phyloP scores from a whole-genome alignment of 2,329 filamentous ascomycete species.

The Coleophoma crateriformis region DNA sequence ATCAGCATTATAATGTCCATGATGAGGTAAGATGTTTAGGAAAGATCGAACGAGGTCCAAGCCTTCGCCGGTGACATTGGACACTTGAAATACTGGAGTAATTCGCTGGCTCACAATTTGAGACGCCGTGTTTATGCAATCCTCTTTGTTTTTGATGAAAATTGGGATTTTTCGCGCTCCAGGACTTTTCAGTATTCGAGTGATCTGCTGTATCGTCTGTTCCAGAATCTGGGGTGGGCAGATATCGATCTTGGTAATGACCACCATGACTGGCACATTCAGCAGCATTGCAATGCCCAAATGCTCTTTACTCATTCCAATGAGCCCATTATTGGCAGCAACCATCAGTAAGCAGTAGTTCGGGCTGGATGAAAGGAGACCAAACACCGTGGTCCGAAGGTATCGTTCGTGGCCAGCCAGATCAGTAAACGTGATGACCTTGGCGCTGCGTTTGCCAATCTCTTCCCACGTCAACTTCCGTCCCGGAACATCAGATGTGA shows the following conservation, averaged over 20 bases:
- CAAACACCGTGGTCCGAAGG: slow-evolving; percentile 92
- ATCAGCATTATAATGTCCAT: slow-evolving; percentile 84
- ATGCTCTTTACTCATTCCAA: slow-evolving; percentile 98
- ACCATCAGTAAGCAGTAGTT: slow-evolving; percentile 99
- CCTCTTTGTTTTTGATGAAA: slow-evolving; percentile 86
- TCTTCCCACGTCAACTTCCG: slow-evolving; percentile 94
- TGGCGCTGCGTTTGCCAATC: slow-evolving; percentile 88
- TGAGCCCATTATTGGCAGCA: slow-evolving; percentile 91
- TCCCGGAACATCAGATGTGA: slow-evolving; percentile 76
- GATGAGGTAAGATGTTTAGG: slow-evolving; percentile 89
- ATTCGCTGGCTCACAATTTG: slow-evolving; percentile 95
- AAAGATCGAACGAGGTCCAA: slow-evolving; percentile 89
- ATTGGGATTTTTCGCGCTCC: slow-evolving; percentile 93
- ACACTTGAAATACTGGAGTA: slow-evolving; percentile 96
- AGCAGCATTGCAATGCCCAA: slow-evolving; percentile 89
- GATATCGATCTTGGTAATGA: slow-evolving; percentile 97
- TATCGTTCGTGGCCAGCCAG: slow-evolving; percentile 94
- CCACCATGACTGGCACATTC: slow-evolving; percentile 96
- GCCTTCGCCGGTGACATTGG: slow-evolving; percentile 91
- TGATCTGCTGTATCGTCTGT: slow-evolving; percentile 88
- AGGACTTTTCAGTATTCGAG: slow-evolving; percentile 87
- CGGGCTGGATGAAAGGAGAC: slow-evolving; percentile 86
- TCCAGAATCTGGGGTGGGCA: slow-evolving; percentile 93
- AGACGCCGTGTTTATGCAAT: slow-evolving; percentile 90
- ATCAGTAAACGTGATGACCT: slow-evolving; percentile 96